A percentile compares a stretch with the other conserved stretches of the same genome.
Conservation (phyloP, 495 filamentous ascomycete species). For the Lophiostoma macrostomum region DNA sequence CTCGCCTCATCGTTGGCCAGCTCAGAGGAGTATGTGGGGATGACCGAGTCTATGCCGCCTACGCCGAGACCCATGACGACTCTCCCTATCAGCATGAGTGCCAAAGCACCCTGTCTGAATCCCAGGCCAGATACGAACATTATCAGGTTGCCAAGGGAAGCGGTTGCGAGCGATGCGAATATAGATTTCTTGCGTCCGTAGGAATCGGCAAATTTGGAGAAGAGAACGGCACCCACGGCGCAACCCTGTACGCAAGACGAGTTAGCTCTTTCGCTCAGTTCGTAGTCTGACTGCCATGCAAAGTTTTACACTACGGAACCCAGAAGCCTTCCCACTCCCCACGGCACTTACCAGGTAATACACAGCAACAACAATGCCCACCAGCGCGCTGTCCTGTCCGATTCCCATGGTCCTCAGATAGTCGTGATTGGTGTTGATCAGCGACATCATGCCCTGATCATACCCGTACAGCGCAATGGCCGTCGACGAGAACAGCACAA, state of each 20-base stretch:
- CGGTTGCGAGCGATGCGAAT: constrained; percentile 49
- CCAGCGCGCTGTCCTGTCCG: constrained; percentile 43
- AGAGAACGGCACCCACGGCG: constrained; percentile 50
- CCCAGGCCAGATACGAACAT: constrained; percentile 55
- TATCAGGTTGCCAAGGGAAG: constrained; percentile 51
- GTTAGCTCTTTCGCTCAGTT: too few relatives aligned
- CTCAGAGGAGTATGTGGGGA: constrained; percentile 57
- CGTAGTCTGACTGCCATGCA: too few relatives aligned
- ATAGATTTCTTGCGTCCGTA: constrained; percentile 51
- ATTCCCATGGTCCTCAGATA: constrained; percentile 58
- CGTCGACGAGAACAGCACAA: constrained; percentile 53
- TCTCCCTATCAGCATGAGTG: constrained; percentile 52
- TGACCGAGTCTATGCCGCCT: constrained; percentile 55
- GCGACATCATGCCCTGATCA: constrained; percentile 56
- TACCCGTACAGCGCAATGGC: constrained; percentile 62
- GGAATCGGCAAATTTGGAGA: constrained; percentile 48
- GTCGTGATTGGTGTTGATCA: constrained; percentile 56
- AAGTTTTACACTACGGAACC: too few relatives aligned
- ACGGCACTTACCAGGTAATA: too few relatives aligned
- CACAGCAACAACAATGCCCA: constrained; percentile 57
- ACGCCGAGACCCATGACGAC: constrained; percentile 56
- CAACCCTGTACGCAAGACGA: too few relatives aligned
- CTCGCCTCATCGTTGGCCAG: constrained; percentile 49
- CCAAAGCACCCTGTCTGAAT: constrained; percentile 42
- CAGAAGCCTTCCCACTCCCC: too few relatives aligned